Conservation (phyloP, 2,329 filamentous ascomycete genomes). For the Paecilomyces formosus region DNA sequence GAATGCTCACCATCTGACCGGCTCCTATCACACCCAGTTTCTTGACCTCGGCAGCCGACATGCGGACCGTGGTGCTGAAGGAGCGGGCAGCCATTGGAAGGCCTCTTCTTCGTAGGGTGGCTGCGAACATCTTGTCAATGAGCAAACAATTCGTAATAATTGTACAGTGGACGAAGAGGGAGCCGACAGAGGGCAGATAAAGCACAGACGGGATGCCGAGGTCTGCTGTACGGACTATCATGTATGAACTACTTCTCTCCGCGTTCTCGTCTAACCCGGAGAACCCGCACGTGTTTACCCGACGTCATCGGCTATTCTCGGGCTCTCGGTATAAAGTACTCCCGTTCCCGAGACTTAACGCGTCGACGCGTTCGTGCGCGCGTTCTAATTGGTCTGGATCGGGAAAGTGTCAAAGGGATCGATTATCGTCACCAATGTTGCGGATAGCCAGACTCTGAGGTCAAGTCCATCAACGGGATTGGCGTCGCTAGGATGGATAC, state of each 20-base stretch:
- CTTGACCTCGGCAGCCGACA: slow-evolving; percentile 67
- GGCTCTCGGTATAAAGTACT: slow-evolving; percentile 10
- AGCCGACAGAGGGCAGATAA: background rate
- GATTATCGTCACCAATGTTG: background rate
- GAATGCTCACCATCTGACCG: slow-evolving; percentile 75
- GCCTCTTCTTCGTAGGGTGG: slow-evolving; percentile 22
- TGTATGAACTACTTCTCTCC: background rate
- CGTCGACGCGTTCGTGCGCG: slow-evolving; percentile 21
- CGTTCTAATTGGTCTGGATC: slow-evolving; percentile 15
- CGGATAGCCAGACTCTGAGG: background rate
- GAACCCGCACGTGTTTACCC: slow-evolving; percentile 4
- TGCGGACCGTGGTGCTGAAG: slow-evolving; percentile 63
- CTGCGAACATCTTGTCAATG: slow-evolving; percentile 25
- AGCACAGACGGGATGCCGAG: slow-evolving; percentile 2
- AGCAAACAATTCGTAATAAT: slow-evolving; percentile 2
- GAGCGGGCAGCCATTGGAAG: slow-evolving; percentile 37
- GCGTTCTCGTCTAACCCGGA: background rate
- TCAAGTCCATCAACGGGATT: background rate
- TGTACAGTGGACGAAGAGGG: slow-evolving; percentile 7
- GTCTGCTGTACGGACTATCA: background rate
- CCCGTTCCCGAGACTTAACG: slow-evolving; percentile 10
- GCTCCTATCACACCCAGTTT: slow-evolving; percentile 86
- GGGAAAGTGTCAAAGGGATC: background rate
- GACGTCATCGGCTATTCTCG: slow-evolving; percentile 27
- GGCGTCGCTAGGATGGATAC: slow-evolving; percentile 30